Base-by-base conservation (phyloP, 768 basidiomycete genomes). In the Postia placenta region DNA sequence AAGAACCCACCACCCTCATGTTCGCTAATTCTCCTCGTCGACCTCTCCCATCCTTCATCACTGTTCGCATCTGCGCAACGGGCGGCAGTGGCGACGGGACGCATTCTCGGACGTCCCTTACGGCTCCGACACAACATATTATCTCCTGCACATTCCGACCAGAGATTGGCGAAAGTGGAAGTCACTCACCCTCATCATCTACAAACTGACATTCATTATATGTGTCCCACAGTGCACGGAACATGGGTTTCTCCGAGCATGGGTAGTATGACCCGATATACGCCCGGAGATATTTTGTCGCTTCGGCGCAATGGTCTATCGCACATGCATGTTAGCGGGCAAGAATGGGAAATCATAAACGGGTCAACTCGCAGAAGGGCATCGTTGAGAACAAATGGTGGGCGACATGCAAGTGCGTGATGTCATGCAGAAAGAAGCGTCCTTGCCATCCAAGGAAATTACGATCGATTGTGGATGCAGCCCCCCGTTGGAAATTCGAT, bases 341-440 rank as follows among this genome's bases (percentile, higher is more conserved):
- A n/a, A 22, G 26, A 2, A 45, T 23, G 12, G 3, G n/a, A 4
- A n/a, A 24, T 7, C n/a, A n/a, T n/a, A n/a, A n/a, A n/a, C n/a
- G n/a, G n/a, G 7, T 2, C 33, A 47, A 57, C 63, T 57, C 38
- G 66, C 66, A 68, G 49, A 64, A 68, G 11, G 68, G 67, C 76
- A 70, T 66, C 57, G 65, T 61, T 5, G 69, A 66, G 59, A 70
- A 70, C 59, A 70, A 69, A 57, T 83, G 81, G 56, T 83, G 81
- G 38, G 81, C 66, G 49, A 82, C 80, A 61, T 84, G 82, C 57
- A 68, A 80, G 57, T 82, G 80, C 2, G 79, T 76, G 14, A 83
- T 77, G 58, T 80, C 78, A 55, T 81, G 80, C 28, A 83, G 66
- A 69, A 82, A 83, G 64, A 80, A 80, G 11, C 77, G 71, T 2